Base-by-base conservation (phyloP, 495 filamentous ascomycete genomes). In the Geopyxis carbonaria region DNA sequence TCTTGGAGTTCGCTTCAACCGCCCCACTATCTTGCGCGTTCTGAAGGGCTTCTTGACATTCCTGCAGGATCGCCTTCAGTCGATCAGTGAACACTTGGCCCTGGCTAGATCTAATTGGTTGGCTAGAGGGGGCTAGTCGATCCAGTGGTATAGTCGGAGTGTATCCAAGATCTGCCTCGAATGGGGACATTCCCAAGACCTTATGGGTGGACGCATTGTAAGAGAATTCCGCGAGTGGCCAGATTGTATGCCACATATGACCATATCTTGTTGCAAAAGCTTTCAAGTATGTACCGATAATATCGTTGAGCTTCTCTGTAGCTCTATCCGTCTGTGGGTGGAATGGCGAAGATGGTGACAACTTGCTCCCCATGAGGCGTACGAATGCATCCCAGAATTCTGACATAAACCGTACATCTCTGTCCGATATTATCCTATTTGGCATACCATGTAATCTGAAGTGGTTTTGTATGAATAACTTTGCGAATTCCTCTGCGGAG, bases 121-220 rank as follows among this genome's bases (percentile, higher is more conserved):
- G n/a, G n/a, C n/a, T n/a, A n/a, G n/a, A n/a, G n/a, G n/a, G n/a
- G n/a, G 38, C 27, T 4, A 41, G 13, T 14, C 15, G 20, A 33
- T 41, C 38, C 1, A 41, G 27, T 19, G 38, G 38, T 28, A 41
- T 41, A 10, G 3, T 1, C 1, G n/a, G 38, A 6, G 32, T 14
- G 21, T 41, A 41, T 4, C 20, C 13, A 16, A 41, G 16, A 22
- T 41, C 38, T 1, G 38, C 38, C 15, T 41, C 27, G 21, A 41
- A 41, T n/a, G 38, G 38, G 11, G 38, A 21, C 15, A 41, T 41
- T 19, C 15, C 18, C 1, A 32, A 31, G 3, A 19, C 16, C 29
- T 29, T 33, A 4, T 41, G 38, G 4, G 6, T 11, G 2, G 25
- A 20, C 9, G 38, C 25, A 24, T 41, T 41, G 6, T 41, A 41